These are phyloP conservation scores for Myriosclerotinia curreyana DNA, from an alignment of 2,329 filamentous ascomycete genomes.

Conservation along the genomic window DNA sequence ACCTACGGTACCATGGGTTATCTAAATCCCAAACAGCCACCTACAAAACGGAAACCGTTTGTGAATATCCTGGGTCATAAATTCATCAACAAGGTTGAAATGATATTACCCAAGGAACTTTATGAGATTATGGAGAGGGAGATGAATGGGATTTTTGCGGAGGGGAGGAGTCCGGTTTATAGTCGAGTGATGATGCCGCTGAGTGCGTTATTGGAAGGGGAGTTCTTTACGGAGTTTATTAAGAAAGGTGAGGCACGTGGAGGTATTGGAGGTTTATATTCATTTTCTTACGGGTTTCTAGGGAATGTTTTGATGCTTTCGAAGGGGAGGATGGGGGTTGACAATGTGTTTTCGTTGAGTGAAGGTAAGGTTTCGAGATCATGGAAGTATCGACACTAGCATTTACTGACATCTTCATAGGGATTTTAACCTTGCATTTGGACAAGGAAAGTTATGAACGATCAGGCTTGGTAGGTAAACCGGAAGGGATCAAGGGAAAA, in stretches of 20 bases:
- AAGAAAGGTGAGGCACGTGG: slow-evolving; percentile 49
- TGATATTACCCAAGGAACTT: slow-evolving; percentile 67
- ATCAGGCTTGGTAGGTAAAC: slow-evolving; percentile 73
- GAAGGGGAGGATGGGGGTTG: slow-evolving; percentile 65
- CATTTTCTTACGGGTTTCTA: slow-evolving; percentile 39
- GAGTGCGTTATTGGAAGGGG: slow-evolving; percentile 65
- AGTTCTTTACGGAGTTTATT: slow-evolving; percentile 82
- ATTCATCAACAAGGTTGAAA: slow-evolving; percentile 68
- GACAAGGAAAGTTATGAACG: slow-evolving; percentile 80
- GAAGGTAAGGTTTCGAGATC: slow-evolving; percentile 52
- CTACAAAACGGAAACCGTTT: slow-evolving; percentile 75
- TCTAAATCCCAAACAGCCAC: slow-evolving; percentile 67
- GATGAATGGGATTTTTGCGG: slow-evolving; percentile 46
- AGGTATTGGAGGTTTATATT: background rate
- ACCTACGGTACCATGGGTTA: slow-evolving; percentile 67
- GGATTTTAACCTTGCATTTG: slow-evolving; percentile 70
- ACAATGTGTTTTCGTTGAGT: slow-evolving; percentile 68
- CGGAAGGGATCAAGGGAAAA: slow-evolving; percentile 57
- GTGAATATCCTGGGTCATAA: slow-evolving; percentile 60
- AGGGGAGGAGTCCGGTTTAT: slow-evolving; percentile 50
- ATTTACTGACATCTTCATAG: slow-evolving; percentile 43
- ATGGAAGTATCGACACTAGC: too few species aligned
- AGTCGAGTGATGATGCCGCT: slow-evolving; percentile 70
- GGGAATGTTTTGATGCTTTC: slow-evolving; percentile 83
- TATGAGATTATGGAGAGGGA: slow-evolving; percentile 51